These are phyloP conservation scores for Entomortierella parvispora DNA, from an alignment of 192 early-diverging fungal genomes.

Conservation along the genomic window DNA sequence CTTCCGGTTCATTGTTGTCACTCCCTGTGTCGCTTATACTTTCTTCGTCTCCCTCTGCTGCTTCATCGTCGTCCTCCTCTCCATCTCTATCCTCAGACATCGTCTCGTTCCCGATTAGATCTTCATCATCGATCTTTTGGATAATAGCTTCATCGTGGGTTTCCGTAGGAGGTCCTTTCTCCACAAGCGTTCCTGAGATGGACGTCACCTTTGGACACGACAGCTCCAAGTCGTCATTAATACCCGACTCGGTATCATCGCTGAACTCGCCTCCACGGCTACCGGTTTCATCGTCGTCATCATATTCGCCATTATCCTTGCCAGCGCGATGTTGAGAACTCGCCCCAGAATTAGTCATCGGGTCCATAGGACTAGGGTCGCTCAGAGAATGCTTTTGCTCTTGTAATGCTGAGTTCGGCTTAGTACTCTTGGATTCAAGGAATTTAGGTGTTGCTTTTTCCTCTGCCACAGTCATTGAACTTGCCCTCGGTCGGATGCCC, in stretches of 20 bases:
- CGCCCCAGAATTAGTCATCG: too few relatives aligned
- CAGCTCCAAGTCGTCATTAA: conserved; percentile 16
- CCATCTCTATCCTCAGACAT: too few relatives aligned
- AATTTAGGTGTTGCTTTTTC: background rate
- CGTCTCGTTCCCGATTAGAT: too few relatives aligned
- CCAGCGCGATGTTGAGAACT: background rate
- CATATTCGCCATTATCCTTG: conserved; percentile 1
- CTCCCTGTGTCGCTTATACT: conserved; percentile 41
- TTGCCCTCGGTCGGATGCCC: background rate
- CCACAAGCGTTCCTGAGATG: background rate
- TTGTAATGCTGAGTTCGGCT: background rate
- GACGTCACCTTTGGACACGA: background rate
- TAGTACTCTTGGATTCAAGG: background rate
- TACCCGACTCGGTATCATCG: conserved; percentile 24
- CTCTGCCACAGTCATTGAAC: conserved; percentile 15
- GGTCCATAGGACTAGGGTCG: conserved; percentile 9
- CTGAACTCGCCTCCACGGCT: too few relatives aligned
- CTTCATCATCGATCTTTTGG: background rate
- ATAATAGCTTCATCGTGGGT: background rate
- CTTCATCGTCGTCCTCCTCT: background rate
- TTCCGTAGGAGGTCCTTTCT: too few relatives aligned
- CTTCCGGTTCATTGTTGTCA: conserved; percentile 6
- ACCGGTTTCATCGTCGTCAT: conserved; percentile 8
- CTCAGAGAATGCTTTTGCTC: conserved; percentile 14
- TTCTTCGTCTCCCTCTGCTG: conserved; percentile 18